Evolutionary conservation across 768 basidiomycete species (phyloP).

Genomic region (Boletus pseudo-olivaceus): DNA sequence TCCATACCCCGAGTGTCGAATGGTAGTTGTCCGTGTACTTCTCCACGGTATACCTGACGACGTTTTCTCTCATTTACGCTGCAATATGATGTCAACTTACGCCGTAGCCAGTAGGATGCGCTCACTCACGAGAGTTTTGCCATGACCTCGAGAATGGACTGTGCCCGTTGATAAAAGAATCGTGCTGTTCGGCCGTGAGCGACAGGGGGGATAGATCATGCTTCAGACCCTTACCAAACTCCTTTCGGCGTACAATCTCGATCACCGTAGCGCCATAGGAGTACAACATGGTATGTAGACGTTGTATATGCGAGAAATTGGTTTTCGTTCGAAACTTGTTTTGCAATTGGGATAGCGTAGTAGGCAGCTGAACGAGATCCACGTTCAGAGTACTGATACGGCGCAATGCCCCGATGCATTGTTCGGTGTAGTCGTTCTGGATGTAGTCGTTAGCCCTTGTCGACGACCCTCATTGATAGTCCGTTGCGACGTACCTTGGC

Average conservation of each 20-base stretch:
- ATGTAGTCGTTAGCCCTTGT: not conserved
- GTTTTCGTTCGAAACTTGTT: constrained; percentile 70
- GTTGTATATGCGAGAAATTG: constrained; percentile 86
- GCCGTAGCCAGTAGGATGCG: not conserved
- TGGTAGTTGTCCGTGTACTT: constrained; percentile 82
- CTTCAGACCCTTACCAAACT: constrained; percentile 61
- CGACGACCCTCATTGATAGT: not conserved
- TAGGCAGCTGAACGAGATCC: constrained; percentile 72
- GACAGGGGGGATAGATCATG: not conserved
- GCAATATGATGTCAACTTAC: constrained; percentile 6
- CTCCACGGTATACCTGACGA: constrained; percentile 79
- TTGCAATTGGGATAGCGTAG: constrained; percentile 62
- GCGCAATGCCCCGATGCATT: constrained; percentile 62
- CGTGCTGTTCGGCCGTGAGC: constrained; percentile 43
- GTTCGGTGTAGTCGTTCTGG: constrained; percentile 71
- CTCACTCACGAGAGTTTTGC: constrained; percentile 77
- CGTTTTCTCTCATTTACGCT: constrained; percentile 79
- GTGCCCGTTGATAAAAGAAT: constrained; percentile 79
- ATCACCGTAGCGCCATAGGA: constrained; percentile 89
- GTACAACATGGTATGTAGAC: constrained; percentile 86
- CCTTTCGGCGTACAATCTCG: constrained; percentile 87
- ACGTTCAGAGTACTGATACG: constrained; percentile 80
- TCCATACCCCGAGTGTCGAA: constrained; percentile 83
- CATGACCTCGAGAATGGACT: constrained; percentile 81
- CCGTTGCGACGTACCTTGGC: constrained; percentile 42